Evolutionary conservation across 768 basidiomycete species (phyloP).

Genomic region (Atractiella rhizophila): DNA sequence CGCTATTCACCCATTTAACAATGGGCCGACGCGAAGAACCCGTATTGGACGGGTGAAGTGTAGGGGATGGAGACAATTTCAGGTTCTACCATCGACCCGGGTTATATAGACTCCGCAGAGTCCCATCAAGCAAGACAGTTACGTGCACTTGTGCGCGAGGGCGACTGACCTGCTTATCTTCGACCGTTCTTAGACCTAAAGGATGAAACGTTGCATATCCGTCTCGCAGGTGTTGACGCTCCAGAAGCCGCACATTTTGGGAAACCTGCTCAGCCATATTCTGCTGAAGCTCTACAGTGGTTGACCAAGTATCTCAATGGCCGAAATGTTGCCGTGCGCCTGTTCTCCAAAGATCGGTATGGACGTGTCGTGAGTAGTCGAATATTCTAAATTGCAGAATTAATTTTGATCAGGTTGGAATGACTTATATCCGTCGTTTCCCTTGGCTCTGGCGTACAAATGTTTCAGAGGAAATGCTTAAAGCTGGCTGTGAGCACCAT

Average conservation of each 20-base stretch:
- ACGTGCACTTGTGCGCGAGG: constrained; percentile 1
- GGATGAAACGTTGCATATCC: constrained; percentile 57
- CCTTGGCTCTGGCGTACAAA: constrained; percentile 32
- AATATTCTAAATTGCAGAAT: no score
- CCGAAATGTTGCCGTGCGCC: constrained; percentile 40
- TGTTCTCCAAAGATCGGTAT: constrained; percentile 59
- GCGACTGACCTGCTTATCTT: background rate
- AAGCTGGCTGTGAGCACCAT: constrained; percentile 52
- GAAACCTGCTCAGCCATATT: constrained; percentile 44
- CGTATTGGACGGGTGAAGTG: no score
- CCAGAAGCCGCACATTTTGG: constrained; percentile 85
- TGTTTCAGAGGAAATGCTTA: constrained; percentile 48
- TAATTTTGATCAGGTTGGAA: constrained; percentile 7
- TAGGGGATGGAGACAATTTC: constrained; percentile 72
- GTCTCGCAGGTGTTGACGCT: constrained; percentile 75
- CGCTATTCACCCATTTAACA: no score
- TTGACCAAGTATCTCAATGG: constrained; percentile 34
- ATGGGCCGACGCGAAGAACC: no score
- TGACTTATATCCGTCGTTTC: background rate
- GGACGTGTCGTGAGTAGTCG: constrained; percentile 45
- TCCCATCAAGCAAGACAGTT: constrained; percentile 41
- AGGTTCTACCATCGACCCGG: constrained; percentile 62
- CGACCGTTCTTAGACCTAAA: constrained; percentile 32
- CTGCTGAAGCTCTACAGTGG: constrained; percentile 50
- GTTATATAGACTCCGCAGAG: constrained; percentile 38